Conservation (phyloP, 139 green algal species). For the Coelastrella sp. region DNA sequence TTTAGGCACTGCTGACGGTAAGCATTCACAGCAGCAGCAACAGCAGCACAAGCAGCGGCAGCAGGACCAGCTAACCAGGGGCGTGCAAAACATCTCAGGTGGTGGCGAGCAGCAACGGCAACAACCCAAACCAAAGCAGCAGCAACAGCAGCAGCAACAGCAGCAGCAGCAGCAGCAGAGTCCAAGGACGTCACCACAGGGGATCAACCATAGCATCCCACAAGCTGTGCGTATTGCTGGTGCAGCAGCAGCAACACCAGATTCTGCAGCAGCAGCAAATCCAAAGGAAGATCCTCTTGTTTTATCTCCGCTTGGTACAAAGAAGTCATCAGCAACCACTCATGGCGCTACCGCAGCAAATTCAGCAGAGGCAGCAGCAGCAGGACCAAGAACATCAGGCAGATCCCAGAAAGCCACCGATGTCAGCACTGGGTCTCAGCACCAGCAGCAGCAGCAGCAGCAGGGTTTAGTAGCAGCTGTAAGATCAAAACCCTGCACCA, state of each 20-base stretch:
- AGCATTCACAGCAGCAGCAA: background rate
- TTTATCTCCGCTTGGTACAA: too few species aligned
- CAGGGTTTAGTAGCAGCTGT: too few species aligned
- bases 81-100: too few species aligned
- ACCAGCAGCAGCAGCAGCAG: too few species aligned
- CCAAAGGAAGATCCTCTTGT: too few species aligned
- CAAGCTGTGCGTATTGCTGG: background rate
- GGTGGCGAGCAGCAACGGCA: background rate
- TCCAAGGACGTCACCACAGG: too few species aligned
- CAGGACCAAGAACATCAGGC: background rate
- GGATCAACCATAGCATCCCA: too few species aligned
- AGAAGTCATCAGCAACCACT: background rate
- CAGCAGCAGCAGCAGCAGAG: background rate
- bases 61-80: background rate
- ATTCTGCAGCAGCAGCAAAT: too few species aligned
- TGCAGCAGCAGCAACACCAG: background rate
- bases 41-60: background rate
- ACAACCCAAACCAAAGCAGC: background rate
- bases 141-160: conserved; percentile 7
- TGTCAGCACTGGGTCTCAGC: too few species aligned
- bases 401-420: background rate
- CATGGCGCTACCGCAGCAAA: background rate
- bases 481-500: too few species aligned
- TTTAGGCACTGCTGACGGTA: too few species aligned
- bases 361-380: conserved; percentile 17